Base-by-base conservation (phyloP, 345 rosid species). In the Viola odorata region DNA sequence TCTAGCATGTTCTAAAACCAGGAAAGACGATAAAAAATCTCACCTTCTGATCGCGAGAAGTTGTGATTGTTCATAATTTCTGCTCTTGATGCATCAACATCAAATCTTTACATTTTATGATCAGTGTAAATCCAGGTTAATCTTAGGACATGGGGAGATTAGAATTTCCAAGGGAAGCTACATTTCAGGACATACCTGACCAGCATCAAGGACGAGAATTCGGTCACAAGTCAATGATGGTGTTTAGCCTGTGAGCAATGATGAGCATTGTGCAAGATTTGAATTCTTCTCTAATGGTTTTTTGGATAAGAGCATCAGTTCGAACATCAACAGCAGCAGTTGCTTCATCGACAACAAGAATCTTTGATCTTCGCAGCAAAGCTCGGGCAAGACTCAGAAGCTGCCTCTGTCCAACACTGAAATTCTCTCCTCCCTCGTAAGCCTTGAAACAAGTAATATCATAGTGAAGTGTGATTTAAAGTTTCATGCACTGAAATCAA, bases 381-480 rank as follows among this genome's bases (percentile, higher is more conserved):
- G 77, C 77, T 17, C 72, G 69, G 0, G 77, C 69, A 8, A 74
- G 78, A 57, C 78, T 60, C 11, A 69, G 48, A 10, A 74, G 51
- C 44, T 75, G 75, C 49, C 79, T 62, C 50, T 70, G 79, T 39
- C 79, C 79, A 6, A 70, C 75, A 59, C 75, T 66, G 45, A 75
- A 71, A 55, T 70, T 75, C 66, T 70, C 75, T 7, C 79, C 75
- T 58, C 74, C 72, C 42, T 75, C 75, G 1, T n/a, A 45, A 49
- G 70, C 72, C 76, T 72, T 53, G 39, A 62, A 4, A 57, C 45
- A 42, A 47, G 32, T 37, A 37, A 37, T 23, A 0, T 23, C 32
- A 23, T 23, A 23, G 2, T 23, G 32, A 23, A 52, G 36, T 9
- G 0, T 9, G 11, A 36, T 10, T 52, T 52, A 17, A 36, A 50